phyloP scores from a whole-genome alignment of 306 rosid species.

The Luffa aegyptiaca region DNA sequence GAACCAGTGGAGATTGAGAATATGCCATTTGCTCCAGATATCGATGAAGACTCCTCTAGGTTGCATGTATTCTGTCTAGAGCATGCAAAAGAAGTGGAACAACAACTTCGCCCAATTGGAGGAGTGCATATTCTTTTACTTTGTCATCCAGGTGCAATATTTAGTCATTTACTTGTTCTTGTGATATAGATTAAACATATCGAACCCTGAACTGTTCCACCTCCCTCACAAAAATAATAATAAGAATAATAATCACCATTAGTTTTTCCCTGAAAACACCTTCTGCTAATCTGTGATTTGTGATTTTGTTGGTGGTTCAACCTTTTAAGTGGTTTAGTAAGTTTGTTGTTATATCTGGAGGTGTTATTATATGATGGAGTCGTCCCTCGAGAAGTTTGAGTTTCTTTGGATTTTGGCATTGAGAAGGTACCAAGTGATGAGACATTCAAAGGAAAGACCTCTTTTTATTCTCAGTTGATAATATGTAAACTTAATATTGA shows the following conservation, averaged over 20 bases:
- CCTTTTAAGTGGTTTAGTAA: background rate
- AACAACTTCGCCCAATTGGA: slow-evolving; percentile 81
- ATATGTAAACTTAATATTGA: background rate
- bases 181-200: background rate
- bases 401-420: background rate
- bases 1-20: slow-evolving; percentile 27
- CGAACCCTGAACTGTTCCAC: background rate
- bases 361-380: background rate
- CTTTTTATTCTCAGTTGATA: background rate
- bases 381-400: background rate
- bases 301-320: background rate
- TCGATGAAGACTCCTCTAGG: slow-evolving; percentile 78
- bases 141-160: slow-evolving; percentile 88
- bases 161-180: background rate
- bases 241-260: background rate
- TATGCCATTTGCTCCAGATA: slow-evolving; percentile 32
- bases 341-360: background rate
- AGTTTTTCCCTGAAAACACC: background rate
- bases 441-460: background rate
- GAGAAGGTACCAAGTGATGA: background rate
- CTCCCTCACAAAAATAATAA: background rate
- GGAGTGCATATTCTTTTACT: slow-evolving; percentile 76
- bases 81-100: slow-evolving; percentile 87
- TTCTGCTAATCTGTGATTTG: background rate
- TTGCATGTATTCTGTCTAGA: slow-evolving; percentile 96